phyloP scores from a whole-genome alignment of 2,329 filamentous ascomycete species.

The Ophiostoma ips region DNA sequence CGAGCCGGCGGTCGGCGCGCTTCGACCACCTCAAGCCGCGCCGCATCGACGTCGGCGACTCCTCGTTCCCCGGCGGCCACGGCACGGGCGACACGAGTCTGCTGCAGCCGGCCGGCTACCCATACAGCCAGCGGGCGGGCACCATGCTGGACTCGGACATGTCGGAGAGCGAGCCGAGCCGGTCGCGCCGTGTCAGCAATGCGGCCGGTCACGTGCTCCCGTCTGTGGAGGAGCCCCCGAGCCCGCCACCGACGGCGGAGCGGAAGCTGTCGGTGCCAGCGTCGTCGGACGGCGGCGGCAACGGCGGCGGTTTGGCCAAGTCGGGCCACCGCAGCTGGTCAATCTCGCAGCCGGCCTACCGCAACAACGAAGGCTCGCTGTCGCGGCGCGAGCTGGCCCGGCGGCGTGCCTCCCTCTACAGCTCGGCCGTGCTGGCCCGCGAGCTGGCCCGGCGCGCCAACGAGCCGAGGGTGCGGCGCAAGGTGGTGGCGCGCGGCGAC shows the following conservation, averaged over 20 bases:
- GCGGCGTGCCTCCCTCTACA: slow-evolving; percentile 62
- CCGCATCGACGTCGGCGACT: slow-evolving; percentile 31
- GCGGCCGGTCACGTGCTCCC: background rate
- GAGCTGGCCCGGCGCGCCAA: slow-evolving; percentile 59
- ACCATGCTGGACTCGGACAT: slow-evolving; percentile 4
- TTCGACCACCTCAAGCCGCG: slow-evolving; percentile 36
- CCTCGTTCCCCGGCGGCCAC: slow-evolving; percentile 24
- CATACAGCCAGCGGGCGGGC: background rate
- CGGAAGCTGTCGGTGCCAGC: background rate
- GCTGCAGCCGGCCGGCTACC: background rate
- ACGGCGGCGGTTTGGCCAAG: slow-evolving; percentile 22
- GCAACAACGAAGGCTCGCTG: background rate
- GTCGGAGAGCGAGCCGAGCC: slow-evolving; percentile 6
- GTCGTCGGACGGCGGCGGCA: too few species aligned
- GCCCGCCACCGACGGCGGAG: background rate
- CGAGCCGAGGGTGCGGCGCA: slow-evolving; percentile 22
- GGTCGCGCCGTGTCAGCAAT: slow-evolving; percentile 6
- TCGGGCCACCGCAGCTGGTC: slow-evolving; percentile 18
- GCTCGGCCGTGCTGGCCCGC: slow-evolving; percentile 78
- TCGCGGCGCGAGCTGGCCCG: slow-evolving; percentile 61
- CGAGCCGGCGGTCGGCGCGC: slow-evolving; percentile 29
- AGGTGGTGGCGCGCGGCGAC: background rate
- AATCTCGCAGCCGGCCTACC: slow-evolving; percentile 5
- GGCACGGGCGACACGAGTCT: slow-evolving; percentile 9
- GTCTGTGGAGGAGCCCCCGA: background rate